Conservation (phyloP, 2,329 filamentous ascomycete species). For the Gaeumannomyces sp. region DNA sequence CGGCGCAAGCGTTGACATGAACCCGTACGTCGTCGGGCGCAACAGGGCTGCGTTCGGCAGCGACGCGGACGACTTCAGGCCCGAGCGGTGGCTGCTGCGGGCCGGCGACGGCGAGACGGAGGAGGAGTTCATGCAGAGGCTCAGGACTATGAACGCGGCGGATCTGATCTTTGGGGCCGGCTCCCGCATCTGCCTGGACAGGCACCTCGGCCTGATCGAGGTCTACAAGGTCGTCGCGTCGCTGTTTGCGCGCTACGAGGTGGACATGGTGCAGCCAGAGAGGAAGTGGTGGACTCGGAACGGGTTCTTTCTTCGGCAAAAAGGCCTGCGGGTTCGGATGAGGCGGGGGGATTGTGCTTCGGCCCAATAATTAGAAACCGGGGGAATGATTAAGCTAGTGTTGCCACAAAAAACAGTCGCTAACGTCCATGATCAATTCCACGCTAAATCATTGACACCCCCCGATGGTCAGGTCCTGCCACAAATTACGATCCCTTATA, state of each 20-base stretch:
- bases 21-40: constrained; percentile 30
- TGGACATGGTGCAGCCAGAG: constrained; percentile 17
- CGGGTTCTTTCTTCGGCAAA: constrained; percentile 13
- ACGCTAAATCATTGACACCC: no score
- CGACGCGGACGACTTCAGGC: constrained; percentile 37
- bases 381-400: no score
- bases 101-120: constrained; percentile 23
- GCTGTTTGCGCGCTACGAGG: constrained; percentile 35
- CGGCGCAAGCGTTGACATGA: constrained; percentile 35
- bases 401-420: no score
- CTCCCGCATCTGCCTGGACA: constrained; percentile 32
- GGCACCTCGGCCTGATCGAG: constrained; percentile 27
- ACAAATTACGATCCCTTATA: no score
- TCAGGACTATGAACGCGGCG: constrained; percentile 30
- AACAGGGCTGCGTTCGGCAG: constrained; percentile 37
- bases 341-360: neutral
- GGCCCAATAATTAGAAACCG: no score
- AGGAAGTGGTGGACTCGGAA: constrained; percentile 18
- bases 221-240: constrained; percentile 34
- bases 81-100: constrained; percentile 40
- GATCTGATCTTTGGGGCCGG: constrained; percentile 34
- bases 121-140: constrained; percentile 26
- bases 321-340: neutral
- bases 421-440: no score
- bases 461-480: no score